Evolutionary conservation across 805 yeast genomes (phyloP), one percentile per base, ranked within the genome.

Genomic region (Kodamaea hsintzibuensis): DNA sequence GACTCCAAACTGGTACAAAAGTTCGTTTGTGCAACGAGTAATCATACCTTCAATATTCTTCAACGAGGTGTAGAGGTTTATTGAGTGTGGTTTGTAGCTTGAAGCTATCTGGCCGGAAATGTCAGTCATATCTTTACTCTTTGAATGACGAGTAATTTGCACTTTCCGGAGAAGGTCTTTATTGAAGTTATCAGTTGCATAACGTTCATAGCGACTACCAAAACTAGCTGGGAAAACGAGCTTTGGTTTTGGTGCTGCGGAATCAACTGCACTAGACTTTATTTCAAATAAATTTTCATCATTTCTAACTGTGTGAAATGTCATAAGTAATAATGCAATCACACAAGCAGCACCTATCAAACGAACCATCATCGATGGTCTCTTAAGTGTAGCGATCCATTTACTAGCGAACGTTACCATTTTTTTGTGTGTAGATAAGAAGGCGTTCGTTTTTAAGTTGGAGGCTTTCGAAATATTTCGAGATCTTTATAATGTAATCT

Each of bases 161-260:
- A 44, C 12, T 14, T 44, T 35, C n/a, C 37, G 9, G 7, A 49
- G 19, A 7, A 25, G 43, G n/a, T 40, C 42, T 7, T 12, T 19
- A 3, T 45, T 49, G 18, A 50, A 50, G 30, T 50, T 35, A 18
- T 38, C 33, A 6, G 10, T 14, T 2, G 47, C 30, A n/a, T 45
- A 39, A 33, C 40, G 39, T 12, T 37, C 27, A 7, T 45, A 19
- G 35, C 39, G 35, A 2, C 30, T 40, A 7, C 45, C 53, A 30
- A 50, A 45, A 38, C 38, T 33, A 10, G 46, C 17, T 7, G 53
- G 53, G 35, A 50, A 50, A 1, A 50, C 30, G 2, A 50, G 25
- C 35, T 30, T 30, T 9, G 35, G 25, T 22, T n/a, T n/a, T n/a
- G n/a, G n/a, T n/a, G n/a, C n/a, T n/a, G n/a, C n/a, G n/a, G n/a